These are phyloP conservation scores for Cyclanthera cordifolia DNA, from an alignment of 306 rosid genomes.

Conservation along the genomic window DNA sequence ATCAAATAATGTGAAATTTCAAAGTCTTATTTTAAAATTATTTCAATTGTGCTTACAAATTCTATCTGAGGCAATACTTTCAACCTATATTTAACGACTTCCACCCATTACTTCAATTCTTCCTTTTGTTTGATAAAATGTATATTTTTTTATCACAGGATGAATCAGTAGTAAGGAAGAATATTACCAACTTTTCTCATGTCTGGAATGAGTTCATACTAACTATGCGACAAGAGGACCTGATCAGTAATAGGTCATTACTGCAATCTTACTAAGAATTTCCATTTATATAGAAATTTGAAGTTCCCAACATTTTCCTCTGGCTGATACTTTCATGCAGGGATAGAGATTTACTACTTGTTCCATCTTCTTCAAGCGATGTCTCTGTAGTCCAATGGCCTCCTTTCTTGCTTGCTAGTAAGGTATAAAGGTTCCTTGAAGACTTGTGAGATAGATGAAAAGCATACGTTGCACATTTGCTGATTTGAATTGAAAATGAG, in stretches of 20 bases:
- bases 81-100: not conserved
- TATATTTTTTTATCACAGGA: constrained; percentile 42
- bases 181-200: constrained; percentile 65
- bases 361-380: constrained; percentile 50
- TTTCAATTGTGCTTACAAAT: not conserved
- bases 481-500: constrained; percentile 5
- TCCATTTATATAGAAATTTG: constrained; percentile 4
- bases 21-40: not conserved
- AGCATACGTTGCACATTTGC: constrained; percentile 19
- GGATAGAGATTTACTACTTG: constrained; percentile 79
- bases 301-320: constrained; percentile 8
- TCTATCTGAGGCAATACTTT: not conserved
- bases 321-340: constrained; percentile 30
- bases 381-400: constrained; percentile 92
- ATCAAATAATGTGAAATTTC: constrained; percentile 11
- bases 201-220: constrained; percentile 83
- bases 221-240: constrained; percentile 83
- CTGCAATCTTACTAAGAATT: constrained; percentile 3
- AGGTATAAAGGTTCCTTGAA: constrained; percentile 34
- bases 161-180: constrained; percentile 28
- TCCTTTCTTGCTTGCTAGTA: constrained; percentile 96
- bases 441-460: not conserved
- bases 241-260: constrained; percentile 67
- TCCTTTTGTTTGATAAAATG: constrained; percentile 13
- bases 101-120: not conserved